These are phyloP conservation scores for Aspergillus calidoustus DNA, from an alignment of 2,329 filamentous ascomycete species.

Conservation along the genomic window DNA sequence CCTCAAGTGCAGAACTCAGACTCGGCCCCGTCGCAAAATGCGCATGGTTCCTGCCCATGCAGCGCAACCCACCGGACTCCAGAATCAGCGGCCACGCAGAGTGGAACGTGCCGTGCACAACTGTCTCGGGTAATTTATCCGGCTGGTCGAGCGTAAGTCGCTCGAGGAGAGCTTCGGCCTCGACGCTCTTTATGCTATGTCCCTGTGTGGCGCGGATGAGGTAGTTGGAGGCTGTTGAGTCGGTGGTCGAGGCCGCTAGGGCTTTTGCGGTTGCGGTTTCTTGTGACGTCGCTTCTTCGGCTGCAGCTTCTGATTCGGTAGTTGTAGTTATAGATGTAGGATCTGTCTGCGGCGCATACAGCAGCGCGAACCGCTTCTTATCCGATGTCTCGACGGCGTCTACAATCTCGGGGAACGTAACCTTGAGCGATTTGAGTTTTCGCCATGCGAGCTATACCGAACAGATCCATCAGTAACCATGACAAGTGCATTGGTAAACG, in stretches of 20 bases:
- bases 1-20: conserved; percentile 37
- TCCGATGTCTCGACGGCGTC: conserved; percentile 74
- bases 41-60: conserved; percentile 85
- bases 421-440: conserved; percentile 68
- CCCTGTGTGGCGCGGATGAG: conserved; percentile 96
- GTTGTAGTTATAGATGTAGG: conserved; percentile 22
- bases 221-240: conserved; percentile 70
- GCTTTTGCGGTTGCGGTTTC: conserved; percentile 27
- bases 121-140: conserved; percentile 60
- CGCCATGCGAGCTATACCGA: conserved; percentile 57
- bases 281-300: background rate
- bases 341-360: conserved; percentile 52
- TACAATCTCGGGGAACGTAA: conserved; percentile 76
- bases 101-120: conserved; percentile 90
- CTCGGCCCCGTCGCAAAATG: conserved; percentile 83
- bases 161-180: conserved; percentile 71
- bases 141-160: conserved; percentile 63
- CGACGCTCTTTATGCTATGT: conserved; percentile 76
- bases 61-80: conserved; percentile 73
- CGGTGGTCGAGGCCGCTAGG: conserved; percentile 43
- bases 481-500: background rate
- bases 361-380: conserved; percentile 88
- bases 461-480: background rate
- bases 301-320: background rate
- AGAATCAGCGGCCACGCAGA: conserved; percentile 77